Evolutionary conservation across 352 stramenopile genomes (phyloP).

Genomic region (Pythium scleroteichum): DNA sequence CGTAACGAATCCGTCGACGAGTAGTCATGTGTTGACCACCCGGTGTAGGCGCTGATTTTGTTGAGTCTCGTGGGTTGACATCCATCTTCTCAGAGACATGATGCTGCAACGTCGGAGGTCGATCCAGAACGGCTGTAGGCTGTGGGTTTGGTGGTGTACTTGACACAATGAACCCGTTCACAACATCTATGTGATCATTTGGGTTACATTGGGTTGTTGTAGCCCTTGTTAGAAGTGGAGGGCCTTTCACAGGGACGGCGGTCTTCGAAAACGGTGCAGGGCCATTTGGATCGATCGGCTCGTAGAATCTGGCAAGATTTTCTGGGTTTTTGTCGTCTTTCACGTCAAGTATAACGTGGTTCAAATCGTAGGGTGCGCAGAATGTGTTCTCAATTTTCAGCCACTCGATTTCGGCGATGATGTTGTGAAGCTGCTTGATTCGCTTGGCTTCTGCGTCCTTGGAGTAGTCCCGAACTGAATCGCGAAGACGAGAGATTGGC

Average conservation of each 20-base stretch:
- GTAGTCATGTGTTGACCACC: conserved; percentile 21
- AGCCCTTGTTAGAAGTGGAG: conserved; percentile 28
- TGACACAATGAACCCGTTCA: conserved; percentile 20
- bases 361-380: conserved; percentile 71
- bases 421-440: conserved; percentile 78
- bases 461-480: conserved; percentile 69
- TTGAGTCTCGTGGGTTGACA: conserved; percentile 2
- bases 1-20: conserved; percentile 74
- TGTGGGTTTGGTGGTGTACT: neutral
- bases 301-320: conserved; percentile 60
- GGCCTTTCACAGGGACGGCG: conserved; percentile 16
- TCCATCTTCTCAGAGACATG: conserved; percentile 43
- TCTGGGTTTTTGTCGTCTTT: conserved; percentile 59
- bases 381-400: conserved; percentile 85
- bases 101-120: conserved; percentile 36
- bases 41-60: conserved; percentile 14
- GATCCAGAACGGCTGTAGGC: neutral
- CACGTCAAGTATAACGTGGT: conserved; percentile 50
- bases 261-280: neutral
- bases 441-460: conserved; percentile 76
- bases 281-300: conserved; percentile 32
- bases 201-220: conserved; percentile 36
- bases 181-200: conserved; percentile 15
- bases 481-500: conserved; percentile 65
- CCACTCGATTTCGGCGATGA: conserved; percentile 83